Percentiles rank a stretch among this genome's conserved stretches.
These are phyloP conservation scores for Phycomyces blakesleeanus DNA, from an alignment of 192 early-diverging fungal species.

Conservation along the genomic window DNA sequence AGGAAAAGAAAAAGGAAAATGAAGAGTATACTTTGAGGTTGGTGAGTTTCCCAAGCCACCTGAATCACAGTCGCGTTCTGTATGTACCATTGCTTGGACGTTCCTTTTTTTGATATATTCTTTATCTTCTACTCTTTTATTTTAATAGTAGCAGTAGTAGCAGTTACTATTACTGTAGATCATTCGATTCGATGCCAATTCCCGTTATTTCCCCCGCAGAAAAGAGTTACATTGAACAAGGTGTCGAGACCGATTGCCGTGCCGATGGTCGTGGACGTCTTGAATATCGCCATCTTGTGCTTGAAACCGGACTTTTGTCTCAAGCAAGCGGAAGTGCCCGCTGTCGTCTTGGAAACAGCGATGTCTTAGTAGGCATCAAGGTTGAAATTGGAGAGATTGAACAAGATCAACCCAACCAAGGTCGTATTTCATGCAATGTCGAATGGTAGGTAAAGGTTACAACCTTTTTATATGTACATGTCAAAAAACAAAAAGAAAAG, in stretches of 20 bases:
- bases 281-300: slow-evolving; percentile 70
- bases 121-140: too few species aligned
- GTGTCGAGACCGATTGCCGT: slow-evolving; percentile 76
- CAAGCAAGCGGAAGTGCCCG: slow-evolving; percentile 91
- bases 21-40: too few species aligned
- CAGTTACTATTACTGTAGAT: too few species aligned
- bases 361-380: slow-evolving; percentile 93
- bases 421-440: slow-evolving; percentile 80
- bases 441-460: slow-evolving; percentile 64
- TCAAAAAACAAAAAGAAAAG: too few species aligned
- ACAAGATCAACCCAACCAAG: slow-evolving; percentile 56
- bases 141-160: too few species aligned
- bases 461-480: background rate
- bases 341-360: slow-evolving; percentile 74
- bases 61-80: too few species aligned
- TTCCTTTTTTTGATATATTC: too few species aligned
- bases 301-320: slow-evolving; percentile 86
- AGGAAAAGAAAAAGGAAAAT: too few species aligned
- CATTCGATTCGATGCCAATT: slow-evolving; percentile 15
- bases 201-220: slow-evolving; percentile 70
- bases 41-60: too few species aligned
- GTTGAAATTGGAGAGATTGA: slow-evolving; percentile 78
- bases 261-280: slow-evolving; percentile 81
- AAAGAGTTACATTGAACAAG: slow-evolving; percentile 77
- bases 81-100: too few species aligned